phyloP scores from a whole-genome alignment of 1,284 basidiomycete genomes.

The Moesziomyces sp. region DNA sequence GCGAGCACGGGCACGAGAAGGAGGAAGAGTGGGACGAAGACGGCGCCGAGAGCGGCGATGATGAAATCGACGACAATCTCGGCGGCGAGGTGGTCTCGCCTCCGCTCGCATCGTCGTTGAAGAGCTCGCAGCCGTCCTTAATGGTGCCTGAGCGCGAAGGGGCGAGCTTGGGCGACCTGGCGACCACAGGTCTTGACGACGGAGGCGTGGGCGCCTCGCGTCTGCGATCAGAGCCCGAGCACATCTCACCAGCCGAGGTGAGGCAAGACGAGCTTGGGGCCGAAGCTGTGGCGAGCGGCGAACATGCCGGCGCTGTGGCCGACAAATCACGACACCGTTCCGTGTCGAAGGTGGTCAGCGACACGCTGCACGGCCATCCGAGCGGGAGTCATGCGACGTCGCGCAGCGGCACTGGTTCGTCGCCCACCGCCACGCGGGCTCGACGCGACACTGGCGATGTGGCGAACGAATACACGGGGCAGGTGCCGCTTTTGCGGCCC shows the following conservation, averaged over 20 bases:
- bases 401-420: not conserved
- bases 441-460: slow-evolving; percentile 27
- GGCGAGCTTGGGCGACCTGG: not conserved
- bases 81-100: slow-evolving; percentile 30
- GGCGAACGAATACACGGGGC: slow-evolving; percentile 58
- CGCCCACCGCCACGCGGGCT: not conserved
- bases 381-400: slow-evolving; percentile 1
- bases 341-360: slow-evolving; percentile 30
- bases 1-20: slow-evolving; percentile 5
- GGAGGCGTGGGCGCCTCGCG: not conserved
- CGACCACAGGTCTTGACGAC: not conserved
- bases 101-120: slow-evolving; percentile 15
- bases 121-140: slow-evolving; percentile 14
- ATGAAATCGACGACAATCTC: slow-evolving; percentile 26
- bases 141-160: not conserved
- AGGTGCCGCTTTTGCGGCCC: slow-evolving; percentile 62
- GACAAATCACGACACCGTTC: slow-evolving; percentile 15
- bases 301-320: not conserved
- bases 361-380: slow-evolving; percentile 24
- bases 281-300: too few relatives aligned
- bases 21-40: slow-evolving; percentile 8
- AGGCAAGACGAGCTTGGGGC: not conserved
- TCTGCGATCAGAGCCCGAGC: slow-evolving; percentile 20
- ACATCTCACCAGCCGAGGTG: slow-evolving; percentile 12
- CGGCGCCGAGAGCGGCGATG: slow-evolving; percentile 4